phyloP scores from a whole-genome alignment of 1,284 basidiomycete genomes.

The Trametes hirsuta region DNA sequence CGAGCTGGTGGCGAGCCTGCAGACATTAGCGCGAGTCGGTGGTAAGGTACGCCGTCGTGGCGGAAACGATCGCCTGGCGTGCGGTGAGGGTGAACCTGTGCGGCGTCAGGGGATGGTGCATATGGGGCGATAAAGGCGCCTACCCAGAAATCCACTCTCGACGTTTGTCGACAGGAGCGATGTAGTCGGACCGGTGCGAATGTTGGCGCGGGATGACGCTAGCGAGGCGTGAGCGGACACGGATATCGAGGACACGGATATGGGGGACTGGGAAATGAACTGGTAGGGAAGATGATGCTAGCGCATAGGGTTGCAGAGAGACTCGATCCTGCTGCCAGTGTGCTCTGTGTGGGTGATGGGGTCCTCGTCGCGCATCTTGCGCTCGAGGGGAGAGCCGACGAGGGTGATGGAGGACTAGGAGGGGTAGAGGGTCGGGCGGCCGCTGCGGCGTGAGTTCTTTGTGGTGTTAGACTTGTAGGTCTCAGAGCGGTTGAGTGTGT shows the following conservation, averaged over 20 bases:
- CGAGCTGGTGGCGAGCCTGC: slow-evolving; percentile 80
- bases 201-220: slow-evolving; percentile 84
- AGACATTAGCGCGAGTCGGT: slow-evolving; percentile 91
- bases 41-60: slow-evolving; percentile 70
- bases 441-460: slow-evolving; percentile 22
- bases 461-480: slow-evolving; percentile 34
- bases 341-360: slow-evolving; percentile 55
- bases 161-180: slow-evolving; percentile 80
- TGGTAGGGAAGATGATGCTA: slow-evolving; percentile 85
- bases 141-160: slow-evolving; percentile 85
- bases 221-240: slow-evolving; percentile 11
- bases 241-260: slow-evolving; percentile 4
- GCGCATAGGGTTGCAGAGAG: slow-evolving; percentile 69
- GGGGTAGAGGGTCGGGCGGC: slow-evolving; percentile 50
- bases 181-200: slow-evolving; percentile 89
- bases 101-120: slow-evolving; percentile 1
- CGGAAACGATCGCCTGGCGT: slow-evolving; percentile 80
- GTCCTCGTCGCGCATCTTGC: slow-evolving; percentile 68
- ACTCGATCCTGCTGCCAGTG: slow-evolving; percentile 63
- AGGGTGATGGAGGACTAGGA: slow-evolving; percentile 72
- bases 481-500: slow-evolving; percentile 29
- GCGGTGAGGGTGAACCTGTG: slow-evolving; percentile 84
- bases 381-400: slow-evolving; percentile 69
- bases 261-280: slow-evolving; percentile 64
- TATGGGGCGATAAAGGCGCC: slow-evolving; percentile 32